A percentile compares a stretch with the other conserved stretches of the same genome.
Conservation (phyloP, 116 monocot species). For the Cymodocea nodosa region DNA sequence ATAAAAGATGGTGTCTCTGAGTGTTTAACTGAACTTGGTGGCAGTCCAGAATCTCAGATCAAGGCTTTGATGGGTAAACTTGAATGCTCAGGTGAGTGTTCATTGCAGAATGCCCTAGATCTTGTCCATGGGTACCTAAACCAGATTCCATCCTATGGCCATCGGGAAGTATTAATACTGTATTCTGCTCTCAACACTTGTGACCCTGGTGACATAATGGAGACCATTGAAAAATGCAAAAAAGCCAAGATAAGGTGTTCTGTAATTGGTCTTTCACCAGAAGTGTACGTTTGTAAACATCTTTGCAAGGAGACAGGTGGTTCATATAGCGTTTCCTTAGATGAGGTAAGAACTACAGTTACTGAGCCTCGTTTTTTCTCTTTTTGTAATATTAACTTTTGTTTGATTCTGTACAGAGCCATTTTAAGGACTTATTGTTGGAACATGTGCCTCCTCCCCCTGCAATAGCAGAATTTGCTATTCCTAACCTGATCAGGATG, state of each 20-base stretch:
- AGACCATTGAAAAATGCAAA: slow-evolving; percentile 75
- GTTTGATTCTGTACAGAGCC: slow-evolving; percentile 28
- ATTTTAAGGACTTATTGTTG: slow-evolving; percentile 84
- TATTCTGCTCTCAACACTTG: slow-evolving; percentile 93
- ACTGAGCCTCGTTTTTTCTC: neutral
- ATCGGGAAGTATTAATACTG: slow-evolving; percentile 84
- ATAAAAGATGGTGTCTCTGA: slow-evolving; percentile 93
- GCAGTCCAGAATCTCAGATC: slow-evolving; percentile 86
- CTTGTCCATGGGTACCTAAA: slow-evolving; percentile 76
- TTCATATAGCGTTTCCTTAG: slow-evolving; percentile 72
- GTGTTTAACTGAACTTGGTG: slow-evolving; percentile 82
- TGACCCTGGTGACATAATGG: slow-evolving; percentile 92
- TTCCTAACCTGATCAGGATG: slow-evolving; percentile 91
- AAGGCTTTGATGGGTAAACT: slow-evolving; percentile 91
- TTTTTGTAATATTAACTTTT: neutral
- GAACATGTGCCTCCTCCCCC: slow-evolving; percentile 93
- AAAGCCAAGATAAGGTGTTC: slow-evolving; percentile 68
- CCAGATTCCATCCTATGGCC: slow-evolving; percentile 80
- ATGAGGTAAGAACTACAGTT: slow-evolving; percentile 42
- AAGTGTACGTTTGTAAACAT: slow-evolving; percentile 87
- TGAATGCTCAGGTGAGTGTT: slow-evolving; percentile 88
- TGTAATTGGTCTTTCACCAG: slow-evolving; percentile 81
- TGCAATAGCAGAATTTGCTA: slow-evolving; percentile 88
- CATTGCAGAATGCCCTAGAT: slow-evolving; percentile 89
- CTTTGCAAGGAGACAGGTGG: slow-evolving; percentile 90